Percentiles rank a stretch among this genome's conserved stretches.
Evolutionary conservation across 768 basidiomycete species (phyloP).

Genomic region (Lactifluus hygrophoroides): DNA sequence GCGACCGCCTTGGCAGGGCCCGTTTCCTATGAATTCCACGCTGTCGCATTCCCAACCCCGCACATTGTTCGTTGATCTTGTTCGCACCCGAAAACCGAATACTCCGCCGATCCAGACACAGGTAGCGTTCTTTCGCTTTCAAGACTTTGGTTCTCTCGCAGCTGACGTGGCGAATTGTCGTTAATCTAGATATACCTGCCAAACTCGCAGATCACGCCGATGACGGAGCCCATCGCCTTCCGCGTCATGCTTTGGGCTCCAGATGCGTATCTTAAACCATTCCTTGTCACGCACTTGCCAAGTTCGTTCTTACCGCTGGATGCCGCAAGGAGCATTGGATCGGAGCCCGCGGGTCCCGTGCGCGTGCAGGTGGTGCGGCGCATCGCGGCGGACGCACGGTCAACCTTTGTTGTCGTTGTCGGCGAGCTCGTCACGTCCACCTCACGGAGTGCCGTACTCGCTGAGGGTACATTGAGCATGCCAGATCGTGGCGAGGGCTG

Average conservation of each 20-base stretch:
- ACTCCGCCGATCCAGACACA: conserved; percentile 10
- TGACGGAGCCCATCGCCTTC: conserved; percentile 4
- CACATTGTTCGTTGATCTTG: conserved; percentile 10
- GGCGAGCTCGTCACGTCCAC: background rate
- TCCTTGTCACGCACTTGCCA: background rate
- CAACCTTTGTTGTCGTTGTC: conserved; percentile 12
- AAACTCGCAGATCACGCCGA: conserved; percentile 12
- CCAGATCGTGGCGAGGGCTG: background rate
- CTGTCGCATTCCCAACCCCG: background rate
- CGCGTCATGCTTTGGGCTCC: conserved; percentile 11
- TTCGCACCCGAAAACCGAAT: background rate
- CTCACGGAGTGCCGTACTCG: background rate
- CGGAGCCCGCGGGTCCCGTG: background rate
- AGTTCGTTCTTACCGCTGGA: conserved; percentile 11
- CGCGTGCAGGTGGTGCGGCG: conserved; percentile 9
- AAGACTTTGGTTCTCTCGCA: background rate
- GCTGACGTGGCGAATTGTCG: background rate
- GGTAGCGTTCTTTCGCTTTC: background rate
- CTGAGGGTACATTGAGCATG: background rate
- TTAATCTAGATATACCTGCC: conserved; percentile 13
- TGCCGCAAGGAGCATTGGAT: too few relatives aligned
- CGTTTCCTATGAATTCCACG: background rate
- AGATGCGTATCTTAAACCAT: conserved; percentile 10
- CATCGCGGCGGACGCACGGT: conserved; percentile 7
- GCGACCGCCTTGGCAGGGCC: conserved; percentile 6